phyloP scores from a whole-genome alignment of 2,329 filamentous ascomycete genomes.

The Paramyrothecium sp. region DNA sequence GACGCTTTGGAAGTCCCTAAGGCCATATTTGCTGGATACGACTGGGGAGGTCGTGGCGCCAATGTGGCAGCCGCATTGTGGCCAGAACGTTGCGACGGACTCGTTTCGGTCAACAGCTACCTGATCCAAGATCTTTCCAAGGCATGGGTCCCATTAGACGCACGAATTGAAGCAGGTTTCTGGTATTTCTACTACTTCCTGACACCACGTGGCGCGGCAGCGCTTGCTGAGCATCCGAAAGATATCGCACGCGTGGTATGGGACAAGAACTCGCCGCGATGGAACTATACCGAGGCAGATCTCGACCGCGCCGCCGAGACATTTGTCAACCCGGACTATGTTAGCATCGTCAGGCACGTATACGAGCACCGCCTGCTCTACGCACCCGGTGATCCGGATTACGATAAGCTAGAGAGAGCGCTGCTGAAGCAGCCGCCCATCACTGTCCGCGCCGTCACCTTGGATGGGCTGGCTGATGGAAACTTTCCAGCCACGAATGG shows the following conservation, averaged over 20 bases:
- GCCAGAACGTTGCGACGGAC: slow-evolving; percentile 21
- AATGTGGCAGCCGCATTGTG: slow-evolving; percentile 22
- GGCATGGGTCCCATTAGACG: slow-evolving; percentile 13
- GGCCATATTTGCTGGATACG: slow-evolving; percentile 24
- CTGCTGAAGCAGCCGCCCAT: background rate
- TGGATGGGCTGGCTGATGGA: background rate
- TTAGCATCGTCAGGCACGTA: slow-evolving; percentile 8
- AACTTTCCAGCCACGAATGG: background rate
- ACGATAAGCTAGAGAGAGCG: slow-evolving; percentile 2
- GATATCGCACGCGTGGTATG: slow-evolving; percentile 17
- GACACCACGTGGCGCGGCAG: slow-evolving; percentile 15
- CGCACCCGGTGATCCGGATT: slow-evolving; percentile 18
- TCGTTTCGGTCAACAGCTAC: slow-evolving; percentile 19
- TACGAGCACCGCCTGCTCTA: slow-evolving; percentile 8
- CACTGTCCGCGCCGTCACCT: background rate
- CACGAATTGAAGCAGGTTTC: slow-evolving; percentile 15
- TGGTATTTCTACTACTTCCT: slow-evolving; percentile 24
- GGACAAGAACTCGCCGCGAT: slow-evolving; percentile 18
- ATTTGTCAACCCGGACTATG: slow-evolving; percentile 4
- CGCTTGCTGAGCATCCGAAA: slow-evolving; percentile 12
- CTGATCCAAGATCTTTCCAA: slow-evolving; percentile 8
- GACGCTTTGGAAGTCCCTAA: slow-evolving; percentile 18
- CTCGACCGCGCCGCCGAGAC: slow-evolving; percentile 16
- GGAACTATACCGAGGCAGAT: slow-evolving; percentile 16
- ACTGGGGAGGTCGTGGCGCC: slow-evolving; percentile 24